Evolutionary conservation across 2,329 filamentous ascomycete genomes (phyloP), one percentile per base, ranked within the genome.

Genomic region (Aspergillus sp.): DNA sequence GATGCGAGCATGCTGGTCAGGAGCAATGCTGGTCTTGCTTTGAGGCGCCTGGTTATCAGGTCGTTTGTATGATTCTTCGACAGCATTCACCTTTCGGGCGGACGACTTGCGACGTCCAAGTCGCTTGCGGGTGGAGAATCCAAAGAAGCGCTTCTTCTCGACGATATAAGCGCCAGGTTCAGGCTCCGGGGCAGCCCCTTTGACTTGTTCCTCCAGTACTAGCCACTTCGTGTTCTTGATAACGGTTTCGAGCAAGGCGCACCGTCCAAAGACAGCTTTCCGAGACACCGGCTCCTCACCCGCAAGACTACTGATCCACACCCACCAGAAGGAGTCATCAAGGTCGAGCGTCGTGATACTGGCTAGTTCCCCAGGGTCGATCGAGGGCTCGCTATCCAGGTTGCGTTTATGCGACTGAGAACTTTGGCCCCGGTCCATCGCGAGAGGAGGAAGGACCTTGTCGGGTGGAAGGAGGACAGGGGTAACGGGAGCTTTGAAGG

Each of bases 241-340:
- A 13, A 83, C 79, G 0, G 94, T 97, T 71, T 99, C 94, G 43
- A 97, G 83, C 36, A 99, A 81, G 17, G 94, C 91, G 66, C 94
- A 99, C 58, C 94, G 84, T 34, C 94, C 94, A 69, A 99, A 99
- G 0, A 92, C 91, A 5, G 92, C 88, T 70, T 99, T 99, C 55
- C 94, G 85, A 44, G 87, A 82, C 0, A 85, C 74, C 0, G 92
- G 89, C 74, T 99, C 94, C 65, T 99, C 94, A 0, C 86, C 88
- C 1, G 93, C 91, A 64, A 99, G 77, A 78, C 93, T 97, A 62
- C 86, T 95, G 81, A 99, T 97, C 94, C 94, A 99, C 3, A 97
- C 94, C 93, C 94, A 97, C 94, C 94, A 99, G 71, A 99, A 99
- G 1, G 91, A 88, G 69, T 97, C 93, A 63, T 99, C 94, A 4